Base-by-base conservation (phyloP, 164 flowering plant species). In the Vitis vinifera region DNA sequence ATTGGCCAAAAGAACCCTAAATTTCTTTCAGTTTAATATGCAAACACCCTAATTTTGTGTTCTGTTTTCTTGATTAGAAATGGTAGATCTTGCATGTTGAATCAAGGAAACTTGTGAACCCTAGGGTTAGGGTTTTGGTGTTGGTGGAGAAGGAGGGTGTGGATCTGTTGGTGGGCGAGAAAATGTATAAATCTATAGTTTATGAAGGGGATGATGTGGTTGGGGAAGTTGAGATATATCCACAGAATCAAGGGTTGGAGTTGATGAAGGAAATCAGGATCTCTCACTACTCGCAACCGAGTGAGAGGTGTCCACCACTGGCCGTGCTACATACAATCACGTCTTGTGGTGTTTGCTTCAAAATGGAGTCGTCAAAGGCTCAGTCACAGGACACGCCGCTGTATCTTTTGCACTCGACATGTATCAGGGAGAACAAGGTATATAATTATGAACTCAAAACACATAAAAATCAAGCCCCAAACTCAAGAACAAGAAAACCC, bases 381-480 rank as follows among this genome's bases (percentile, higher is more conserved):
- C 79, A 62, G 44, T 62, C 71, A n/a, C 80, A 72, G 67, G 83
- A 88, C 74, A 67, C 90, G 71, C 90, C 80, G 79, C 85, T 96
- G 73, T 77, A 75, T 71, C 78, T 76, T 71, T 85, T 96, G 94
- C 92, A 96, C 82, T 78, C 87, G 10, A 68, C 87, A 62, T 96
- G 97, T 89, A 81, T 91, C 88, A 85, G 83, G 77, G 97, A 92
- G 70, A 91, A 94, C 84, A 96, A 96, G 99, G 99, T 96, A 96
- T 80, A 67, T 27, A 65, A 16, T 27, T 8, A 48, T 29, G 51
- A 66, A 59, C 68, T 13, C 52, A 17, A 59, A 64, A 65, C 60
- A 37, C 44, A 37, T 37, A 37, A 37, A 37, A 37, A 37, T 48
- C 63, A 58, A 63, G 52, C 68, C 48, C 67, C 49, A 57, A 59